Evolutionary conservation across 2,329 filamentous ascomycete genomes (phyloP).

Genomic region (Calonectria ilicicola): DNA sequence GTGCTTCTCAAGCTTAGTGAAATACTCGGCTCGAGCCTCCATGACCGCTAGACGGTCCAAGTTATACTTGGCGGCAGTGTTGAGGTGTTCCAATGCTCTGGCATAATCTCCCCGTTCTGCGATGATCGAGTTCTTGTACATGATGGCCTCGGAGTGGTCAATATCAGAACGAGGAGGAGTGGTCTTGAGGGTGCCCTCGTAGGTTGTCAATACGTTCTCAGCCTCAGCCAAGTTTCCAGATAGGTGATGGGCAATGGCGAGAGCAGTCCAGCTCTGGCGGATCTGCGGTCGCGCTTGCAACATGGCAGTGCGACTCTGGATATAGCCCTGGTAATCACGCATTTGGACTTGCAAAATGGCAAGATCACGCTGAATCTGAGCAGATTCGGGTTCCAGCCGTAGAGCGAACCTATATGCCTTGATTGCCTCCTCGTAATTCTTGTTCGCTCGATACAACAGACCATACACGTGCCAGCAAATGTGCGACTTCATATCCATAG

Average conservation of each 20-base stretch:
- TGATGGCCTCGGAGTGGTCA: conserved; percentile 91
- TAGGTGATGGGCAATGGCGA: conserved; percentile 93
- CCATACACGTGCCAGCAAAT: conserved; percentile 99
- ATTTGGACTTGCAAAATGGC: conserved; percentile 96
- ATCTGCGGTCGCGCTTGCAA: conserved; percentile 84
- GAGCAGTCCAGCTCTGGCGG: conserved; percentile 96
- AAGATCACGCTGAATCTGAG: conserved; percentile 93
- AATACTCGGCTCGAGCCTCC: conserved; percentile 87
- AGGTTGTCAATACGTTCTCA: conserved; percentile 90
- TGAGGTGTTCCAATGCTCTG: conserved; percentile 87
- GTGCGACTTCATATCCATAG: conserved; percentile 98
- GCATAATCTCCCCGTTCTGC: conserved; percentile 88
- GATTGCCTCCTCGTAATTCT: conserved; percentile 99
- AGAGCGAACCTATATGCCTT: conserved; percentile 99
- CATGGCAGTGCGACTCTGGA: conserved; percentile 90
- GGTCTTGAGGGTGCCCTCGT: conserved; percentile 91
- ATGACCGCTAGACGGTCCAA: conserved; percentile 87
- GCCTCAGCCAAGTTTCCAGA: conserved; percentile 87
- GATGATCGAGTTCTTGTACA: conserved; percentile 97
- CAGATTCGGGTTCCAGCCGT: conserved; percentile 91
- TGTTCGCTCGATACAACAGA: conserved; percentile 89
- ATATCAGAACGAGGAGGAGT: conserved; percentile 82
- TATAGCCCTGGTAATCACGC: conserved; percentile 93
- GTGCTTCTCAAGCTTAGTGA: conserved; percentile 80
- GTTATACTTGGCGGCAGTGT: conserved; percentile 80